Evolutionary conservation across 108 stramenopile genomes (phyloP).

Genomic region (Nannochloropsis granulata): DNA sequence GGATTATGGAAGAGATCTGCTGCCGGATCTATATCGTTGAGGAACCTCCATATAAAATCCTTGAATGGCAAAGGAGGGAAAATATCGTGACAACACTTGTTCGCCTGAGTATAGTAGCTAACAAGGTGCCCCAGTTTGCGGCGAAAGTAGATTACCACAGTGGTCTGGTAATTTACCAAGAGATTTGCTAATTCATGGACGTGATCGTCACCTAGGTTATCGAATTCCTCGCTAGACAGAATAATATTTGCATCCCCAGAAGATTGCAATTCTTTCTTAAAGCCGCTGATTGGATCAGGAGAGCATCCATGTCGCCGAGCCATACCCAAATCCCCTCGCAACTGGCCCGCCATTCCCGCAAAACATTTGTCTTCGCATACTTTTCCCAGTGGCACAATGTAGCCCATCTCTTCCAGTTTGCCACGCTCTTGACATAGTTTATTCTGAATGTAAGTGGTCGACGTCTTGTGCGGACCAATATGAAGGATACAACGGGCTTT

Average conservation of each 20-base stretch:
- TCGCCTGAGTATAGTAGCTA: not conserved
- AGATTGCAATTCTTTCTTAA: not conserved
- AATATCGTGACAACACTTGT: not conserved
- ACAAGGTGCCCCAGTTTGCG: not conserved
- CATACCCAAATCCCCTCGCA: not conserved
- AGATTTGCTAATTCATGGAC: not conserved
- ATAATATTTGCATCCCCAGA: not conserved
- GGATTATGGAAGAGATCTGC: not conserved
- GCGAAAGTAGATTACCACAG: not conserved
- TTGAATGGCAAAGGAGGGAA: not conserved
- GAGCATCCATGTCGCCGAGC: not conserved
- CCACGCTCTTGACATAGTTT: not conserved
- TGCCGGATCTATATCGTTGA: not conserved
- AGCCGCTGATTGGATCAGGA: not conserved
- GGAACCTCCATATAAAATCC: not conserved
- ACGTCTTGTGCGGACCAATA: not conserved
- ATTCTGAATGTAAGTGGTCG: not conserved
- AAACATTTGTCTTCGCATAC: not conserved
- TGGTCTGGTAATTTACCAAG: not conserved
- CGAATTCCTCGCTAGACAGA: not conserved
- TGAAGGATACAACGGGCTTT: not conserved
- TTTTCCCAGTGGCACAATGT: not conserved
- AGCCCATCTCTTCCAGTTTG: not conserved
- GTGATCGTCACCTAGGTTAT: not conserved
- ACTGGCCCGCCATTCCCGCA: not conserved